A percentile compares a stretch with the other conserved stretches of the same genome.
phyloP scores from a whole-genome alignment of 2,329 filamentous ascomycete species.

The Pseudogymnoascus sp. region DNA sequence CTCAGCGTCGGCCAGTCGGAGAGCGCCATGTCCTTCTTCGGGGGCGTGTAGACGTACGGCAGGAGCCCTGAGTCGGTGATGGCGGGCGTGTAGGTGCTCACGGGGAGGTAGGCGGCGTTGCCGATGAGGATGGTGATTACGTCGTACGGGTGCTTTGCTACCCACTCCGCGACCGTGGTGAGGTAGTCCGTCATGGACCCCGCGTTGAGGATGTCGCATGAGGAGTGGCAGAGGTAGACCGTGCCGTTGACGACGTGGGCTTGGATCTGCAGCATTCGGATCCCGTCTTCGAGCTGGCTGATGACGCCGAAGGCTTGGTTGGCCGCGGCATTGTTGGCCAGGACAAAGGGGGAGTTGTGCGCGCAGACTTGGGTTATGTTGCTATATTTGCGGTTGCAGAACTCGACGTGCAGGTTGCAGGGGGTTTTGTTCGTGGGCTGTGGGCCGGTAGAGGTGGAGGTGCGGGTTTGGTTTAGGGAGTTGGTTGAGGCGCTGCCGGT shows the following conservation, averaged over 20 bases:
- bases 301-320: slow-evolving; percentile 65
- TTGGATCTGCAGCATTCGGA: slow-evolving; percentile 56
- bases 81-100: slow-evolving; percentile 55
- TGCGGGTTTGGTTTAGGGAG: slow-evolving; percentile 39
- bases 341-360: slow-evolving; percentile 75
- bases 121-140: slow-evolving; percentile 80
- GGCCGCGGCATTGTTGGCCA: slow-evolving; percentile 60
- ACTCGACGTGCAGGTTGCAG: slow-evolving; percentile 71
- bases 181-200: slow-evolving; percentile 73
- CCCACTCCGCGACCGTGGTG: slow-evolving; percentile 60
- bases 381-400: slow-evolving; percentile 68
- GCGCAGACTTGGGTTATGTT: slow-evolving; percentile 72
- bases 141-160: slow-evolving; percentile 70
- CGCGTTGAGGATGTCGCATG: slow-evolving; percentile 71
- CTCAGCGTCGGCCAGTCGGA: slow-evolving; percentile 78
- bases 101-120: slow-evolving; percentile 66
- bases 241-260: slow-evolving; percentile 54
- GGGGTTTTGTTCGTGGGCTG: slow-evolving; percentile 61
- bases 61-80: slow-evolving; percentile 65
- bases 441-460: slow-evolving; percentile 36
- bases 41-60: slow-evolving; percentile 65
- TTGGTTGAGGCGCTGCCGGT: slow-evolving; percentile 16
- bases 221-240: slow-evolving; percentile 76
- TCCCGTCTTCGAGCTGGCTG: slow-evolving; percentile 68
- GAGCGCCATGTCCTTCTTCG: slow-evolving; percentile 59